A percentile compares a stretch with the other conserved stretches of the same genome.
These are phyloP conservation scores for Kitagawia praeruptora DNA, from an alignment of 129 eudicot genomes.

Conservation along the genomic window DNA sequence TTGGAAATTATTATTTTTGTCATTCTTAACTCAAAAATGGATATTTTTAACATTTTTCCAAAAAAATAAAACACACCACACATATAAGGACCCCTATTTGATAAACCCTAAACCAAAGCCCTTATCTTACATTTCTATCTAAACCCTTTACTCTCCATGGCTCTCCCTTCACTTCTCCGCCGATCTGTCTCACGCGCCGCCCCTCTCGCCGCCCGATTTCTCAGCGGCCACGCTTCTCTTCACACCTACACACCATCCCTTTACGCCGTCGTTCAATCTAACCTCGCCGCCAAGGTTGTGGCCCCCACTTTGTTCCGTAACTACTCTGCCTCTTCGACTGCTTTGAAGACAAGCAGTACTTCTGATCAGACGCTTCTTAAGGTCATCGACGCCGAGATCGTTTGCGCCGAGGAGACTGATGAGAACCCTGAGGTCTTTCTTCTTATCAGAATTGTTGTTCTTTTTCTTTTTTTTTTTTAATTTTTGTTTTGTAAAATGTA, in stretches of 20 bases:
- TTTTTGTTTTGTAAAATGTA: too few species aligned
- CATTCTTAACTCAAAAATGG: too few species aligned
- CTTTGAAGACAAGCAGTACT: conserved; percentile 15
- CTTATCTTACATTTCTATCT: background rate
- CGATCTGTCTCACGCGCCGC: conserved; percentile 46
- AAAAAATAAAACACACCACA: too few species aligned
- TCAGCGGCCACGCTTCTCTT: conserved; percentile 27
- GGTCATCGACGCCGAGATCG: conserved; percentile 50
- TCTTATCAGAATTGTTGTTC: too few species aligned
- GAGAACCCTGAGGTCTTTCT: conserved; percentile 35
- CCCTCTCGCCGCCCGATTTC: conserved; percentile 46
- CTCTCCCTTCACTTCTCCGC: conserved; percentile 37
- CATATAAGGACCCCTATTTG: background rate
- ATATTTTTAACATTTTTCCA: too few species aligned
- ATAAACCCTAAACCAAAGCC: conserved; percentile 13
- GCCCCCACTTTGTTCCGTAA: conserved; percentile 19
- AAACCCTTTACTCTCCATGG: conserved; percentile 20
- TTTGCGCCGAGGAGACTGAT: conserved; percentile 40
- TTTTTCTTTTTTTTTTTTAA: too few species aligned
- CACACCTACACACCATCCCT: conserved; percentile 30
- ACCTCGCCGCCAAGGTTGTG: conserved; percentile 17
- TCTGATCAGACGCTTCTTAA: conserved; percentile 50
- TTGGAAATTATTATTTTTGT: too few species aligned
- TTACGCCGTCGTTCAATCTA: conserved; percentile 18
- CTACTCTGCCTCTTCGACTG: conserved; percentile 27